These are phyloP conservation scores for Ophiostoma himal-ulmi DNA, from an alignment of 2,329 filamentous ascomycete species.

Conservation along the genomic window DNA sequence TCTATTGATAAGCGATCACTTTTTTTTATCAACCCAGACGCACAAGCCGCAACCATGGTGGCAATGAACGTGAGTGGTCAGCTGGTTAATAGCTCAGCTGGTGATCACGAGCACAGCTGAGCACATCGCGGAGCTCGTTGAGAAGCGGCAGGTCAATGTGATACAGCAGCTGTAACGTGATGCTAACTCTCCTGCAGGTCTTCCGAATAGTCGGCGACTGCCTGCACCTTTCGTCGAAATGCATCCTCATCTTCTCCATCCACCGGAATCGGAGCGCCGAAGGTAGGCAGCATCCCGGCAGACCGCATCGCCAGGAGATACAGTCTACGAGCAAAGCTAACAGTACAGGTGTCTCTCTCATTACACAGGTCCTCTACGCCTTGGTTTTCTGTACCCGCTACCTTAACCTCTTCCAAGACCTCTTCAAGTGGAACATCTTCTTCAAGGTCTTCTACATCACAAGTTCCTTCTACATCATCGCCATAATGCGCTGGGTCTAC, in stretches of 20 bases:
- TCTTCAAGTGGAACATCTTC: constrained; percentile 61
- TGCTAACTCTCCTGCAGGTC: constrained; percentile 36
- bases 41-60: constrained; percentile 1
- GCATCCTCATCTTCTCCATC: constrained; percentile 85
- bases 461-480: constrained; percentile 79
- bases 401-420: constrained; percentile 66
- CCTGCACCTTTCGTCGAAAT: constrained; percentile 79
- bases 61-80: constrained; percentile 9
- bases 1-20: background rate
- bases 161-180: background rate
- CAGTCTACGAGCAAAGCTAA: background rate
- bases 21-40: background rate
- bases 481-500: constrained; percentile 78
- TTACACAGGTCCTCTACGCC: constrained; percentile 83
- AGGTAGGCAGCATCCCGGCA: constrained; percentile 42
- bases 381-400: constrained; percentile 83
- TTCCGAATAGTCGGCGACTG: constrained; percentile 78
- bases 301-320: background rate
- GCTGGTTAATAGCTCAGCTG: background rate
- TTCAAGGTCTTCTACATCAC: constrained; percentile 88
- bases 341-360: constrained; percentile 69
- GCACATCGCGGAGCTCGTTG: background rate
- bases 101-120: background rate
- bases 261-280: constrained; percentile 83
- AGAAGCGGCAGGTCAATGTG: constrained; percentile 11